phyloP scores from a whole-genome alignment of 108 stramenopile species.

The Pseudonitzschia delicatissima region DNA sequence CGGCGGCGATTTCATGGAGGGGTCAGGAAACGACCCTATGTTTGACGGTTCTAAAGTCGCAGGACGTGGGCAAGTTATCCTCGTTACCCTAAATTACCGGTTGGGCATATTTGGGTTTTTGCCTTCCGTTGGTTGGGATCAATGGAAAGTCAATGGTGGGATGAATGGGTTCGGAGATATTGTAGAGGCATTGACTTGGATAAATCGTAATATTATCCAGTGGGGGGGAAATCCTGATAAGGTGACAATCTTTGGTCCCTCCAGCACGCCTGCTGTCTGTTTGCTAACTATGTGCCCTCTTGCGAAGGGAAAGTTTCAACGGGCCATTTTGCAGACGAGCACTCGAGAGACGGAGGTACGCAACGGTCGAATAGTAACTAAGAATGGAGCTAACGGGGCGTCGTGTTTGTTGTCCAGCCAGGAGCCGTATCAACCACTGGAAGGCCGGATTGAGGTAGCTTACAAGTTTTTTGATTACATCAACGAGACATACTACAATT shows the following conservation, averaged over 20 bases:
- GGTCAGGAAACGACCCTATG: constrained; percentile 26
- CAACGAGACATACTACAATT: background rate
- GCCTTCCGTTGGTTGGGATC: constrained; percentile 22
- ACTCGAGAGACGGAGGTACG: background rate
- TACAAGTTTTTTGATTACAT: constrained; percentile 1
- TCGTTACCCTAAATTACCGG: constrained; percentile 61
- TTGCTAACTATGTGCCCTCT: background rate
- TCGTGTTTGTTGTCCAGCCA: background rate
- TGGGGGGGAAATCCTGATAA: constrained; percentile 82
- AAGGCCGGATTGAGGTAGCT: background rate
- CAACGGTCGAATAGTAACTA: background rate
- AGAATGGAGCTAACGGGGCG: background rate
- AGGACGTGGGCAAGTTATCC: constrained; percentile 41
- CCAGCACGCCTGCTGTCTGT: background rate
- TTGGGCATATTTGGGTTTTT: constrained; percentile 60
- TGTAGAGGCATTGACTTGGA: constrained; percentile 67
- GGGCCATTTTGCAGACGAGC: background rate
- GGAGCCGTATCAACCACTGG: background rate
- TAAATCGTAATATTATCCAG: constrained; percentile 60
- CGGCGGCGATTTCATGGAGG: constrained; percentile 47
- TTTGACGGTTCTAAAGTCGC: constrained; percentile 37
- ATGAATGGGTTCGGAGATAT: constrained; percentile 60
- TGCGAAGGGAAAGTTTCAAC: background rate
- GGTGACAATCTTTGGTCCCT: constrained; percentile 72
- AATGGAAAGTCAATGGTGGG: constrained; percentile 33